These are phyloP conservation scores for Aspergillus sparsus DNA, from an alignment of 495 filamentous ascomycete genomes.

Conservation along the genomic window DNA sequence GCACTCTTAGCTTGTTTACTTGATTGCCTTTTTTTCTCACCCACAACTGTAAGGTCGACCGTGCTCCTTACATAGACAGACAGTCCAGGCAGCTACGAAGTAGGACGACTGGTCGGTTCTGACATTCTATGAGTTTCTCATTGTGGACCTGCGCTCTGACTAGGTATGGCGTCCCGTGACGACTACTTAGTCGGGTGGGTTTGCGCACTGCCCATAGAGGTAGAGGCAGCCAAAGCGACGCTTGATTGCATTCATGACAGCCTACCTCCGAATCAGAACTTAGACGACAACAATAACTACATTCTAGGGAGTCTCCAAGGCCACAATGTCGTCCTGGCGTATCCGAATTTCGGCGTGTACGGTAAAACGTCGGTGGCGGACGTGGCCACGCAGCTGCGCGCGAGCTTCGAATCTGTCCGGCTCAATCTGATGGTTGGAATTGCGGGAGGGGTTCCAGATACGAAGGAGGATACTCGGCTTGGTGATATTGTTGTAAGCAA, in stretches of 20 bases:
- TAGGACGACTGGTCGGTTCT: no score
- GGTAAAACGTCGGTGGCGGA: not conserved
- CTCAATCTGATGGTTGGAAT: conserved; percentile 5
- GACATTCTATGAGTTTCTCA: no score
- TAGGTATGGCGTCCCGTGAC: no score
- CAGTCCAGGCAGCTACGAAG: no score
- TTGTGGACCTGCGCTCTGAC: no score
- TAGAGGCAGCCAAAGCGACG: not conserved
- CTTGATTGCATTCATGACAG: not conserved
- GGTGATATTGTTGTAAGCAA: conserved; percentile 14
- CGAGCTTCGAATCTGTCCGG: not conserved
- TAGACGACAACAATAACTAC: conserved; percentile 5
- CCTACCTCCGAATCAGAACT: not conserved
- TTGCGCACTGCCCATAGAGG: conserved; percentile 7
- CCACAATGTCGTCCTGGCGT: conserved; percentile 5
- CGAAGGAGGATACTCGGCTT: not conserved
- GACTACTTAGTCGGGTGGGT: conserved; percentile 7
- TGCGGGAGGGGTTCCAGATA: conserved; percentile 3
- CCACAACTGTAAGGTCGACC: no score
- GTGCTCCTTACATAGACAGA: no score
- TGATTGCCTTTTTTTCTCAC: no score
- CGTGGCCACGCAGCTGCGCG: conserved; percentile 1
- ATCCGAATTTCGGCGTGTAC: not conserved
- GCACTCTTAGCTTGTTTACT: no score
- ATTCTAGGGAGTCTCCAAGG: conserved; percentile 4